phyloP scores from a whole-genome alignment of 2,329 filamentous ascomycete species.

The Tolypocladium paradoxum region DNA sequence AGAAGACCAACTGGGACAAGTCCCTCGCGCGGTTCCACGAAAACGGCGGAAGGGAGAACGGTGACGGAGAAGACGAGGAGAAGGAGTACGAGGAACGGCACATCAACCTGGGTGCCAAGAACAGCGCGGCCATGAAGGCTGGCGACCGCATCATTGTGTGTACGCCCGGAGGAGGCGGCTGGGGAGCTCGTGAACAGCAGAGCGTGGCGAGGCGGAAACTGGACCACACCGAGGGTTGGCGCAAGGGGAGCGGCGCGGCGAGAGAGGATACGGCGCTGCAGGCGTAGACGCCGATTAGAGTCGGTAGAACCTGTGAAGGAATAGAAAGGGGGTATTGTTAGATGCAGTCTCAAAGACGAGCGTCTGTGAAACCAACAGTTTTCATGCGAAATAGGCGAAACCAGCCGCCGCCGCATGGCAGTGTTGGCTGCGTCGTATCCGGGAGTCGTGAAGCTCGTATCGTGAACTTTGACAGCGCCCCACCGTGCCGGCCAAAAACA shows the following conservation, averaged over 20 bases:
- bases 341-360: not conserved
- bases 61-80: slow-evolving; percentile 14
- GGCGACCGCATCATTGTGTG: slow-evolving; percentile 69
- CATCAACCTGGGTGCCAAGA: slow-evolving; percentile 70
- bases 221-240: slow-evolving; percentile 47
- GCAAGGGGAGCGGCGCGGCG: slow-evolving; percentile 44
- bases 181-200: slow-evolving; percentile 51
- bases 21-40: slow-evolving; percentile 28
- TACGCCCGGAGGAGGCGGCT: slow-evolving; percentile 72
- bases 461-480: not conserved
- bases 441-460: not conserved
- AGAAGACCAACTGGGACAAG: slow-evolving; percentile 40
- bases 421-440: not conserved
- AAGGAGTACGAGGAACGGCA: slow-evolving; percentile 45
- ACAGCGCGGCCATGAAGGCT: slow-evolving; percentile 63
- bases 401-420: not conserved
- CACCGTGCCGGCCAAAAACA: not conserved
- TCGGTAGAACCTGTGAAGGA: not conserved
- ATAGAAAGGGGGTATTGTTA: not conserved
- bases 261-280: slow-evolving; percentile 50
- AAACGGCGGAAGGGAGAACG: slow-evolving; percentile 12
- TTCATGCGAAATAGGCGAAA: not conserved
- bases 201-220: slow-evolving; percentile 35
- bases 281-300: slow-evolving; percentile 22
- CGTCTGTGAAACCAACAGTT: not conserved